Conservation (phyloP, 192 early-diverging fungal species). For the Backusella westeae region DNA sequence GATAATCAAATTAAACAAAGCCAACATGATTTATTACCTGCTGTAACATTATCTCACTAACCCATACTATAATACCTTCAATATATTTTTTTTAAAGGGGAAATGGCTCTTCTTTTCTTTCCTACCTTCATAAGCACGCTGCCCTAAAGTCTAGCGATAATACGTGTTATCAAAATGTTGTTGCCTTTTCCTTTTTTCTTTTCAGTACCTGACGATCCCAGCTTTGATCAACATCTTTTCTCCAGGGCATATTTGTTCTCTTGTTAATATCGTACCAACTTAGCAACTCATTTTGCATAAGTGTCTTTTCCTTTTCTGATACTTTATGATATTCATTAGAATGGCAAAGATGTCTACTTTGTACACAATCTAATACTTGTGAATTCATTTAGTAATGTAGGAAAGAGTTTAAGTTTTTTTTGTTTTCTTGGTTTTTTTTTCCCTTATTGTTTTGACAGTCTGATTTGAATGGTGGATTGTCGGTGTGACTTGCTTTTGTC, state of each 20-base stretch:
- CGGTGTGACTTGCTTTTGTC: not conserved
- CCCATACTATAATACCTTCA: conserved; percentile 54
- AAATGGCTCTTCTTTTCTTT: not conserved
- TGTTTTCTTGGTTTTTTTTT: not conserved
- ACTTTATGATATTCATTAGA: conserved; percentile 38
- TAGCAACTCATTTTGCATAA: conserved; percentile 45
- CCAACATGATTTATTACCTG: conserved; percentile 30
- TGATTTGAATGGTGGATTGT: not conserved
- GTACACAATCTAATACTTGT: conserved; percentile 13
- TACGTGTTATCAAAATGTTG: not conserved
- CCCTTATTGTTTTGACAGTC: not conserved
- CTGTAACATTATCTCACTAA: conserved; percentile 85
- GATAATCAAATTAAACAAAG: not conserved
- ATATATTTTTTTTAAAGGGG: not conserved
- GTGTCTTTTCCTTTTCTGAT: conserved; percentile 4
- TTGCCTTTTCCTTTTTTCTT: not conserved
- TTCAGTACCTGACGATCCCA: conserved; percentile 19
- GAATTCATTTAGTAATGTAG: not conserved
- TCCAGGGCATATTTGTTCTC: conserved; percentile 62
- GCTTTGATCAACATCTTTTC: conserved; percentile 36
- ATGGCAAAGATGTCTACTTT: conserved; percentile 13
- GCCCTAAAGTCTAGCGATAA: conserved; percentile 15
- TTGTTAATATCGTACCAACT: conserved; percentile 62
- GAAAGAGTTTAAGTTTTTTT: not conserved
- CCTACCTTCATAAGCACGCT: conserved; percentile 51